Conservation (phyloP, 2,329 filamentous ascomycete genomes). For the Colletotrichum camelliae region DNA sequence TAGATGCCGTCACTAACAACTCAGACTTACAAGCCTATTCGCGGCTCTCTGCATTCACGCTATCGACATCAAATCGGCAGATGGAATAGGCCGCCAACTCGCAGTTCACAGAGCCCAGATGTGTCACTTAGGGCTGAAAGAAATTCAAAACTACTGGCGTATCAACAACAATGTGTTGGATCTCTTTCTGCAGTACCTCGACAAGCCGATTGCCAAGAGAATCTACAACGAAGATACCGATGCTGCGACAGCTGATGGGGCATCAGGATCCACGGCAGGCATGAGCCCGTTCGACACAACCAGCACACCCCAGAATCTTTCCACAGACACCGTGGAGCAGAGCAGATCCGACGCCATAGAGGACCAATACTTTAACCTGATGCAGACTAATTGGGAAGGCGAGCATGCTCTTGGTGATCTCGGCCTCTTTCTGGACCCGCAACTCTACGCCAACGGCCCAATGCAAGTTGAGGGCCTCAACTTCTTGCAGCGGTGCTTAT, state of each 20-base stretch:
- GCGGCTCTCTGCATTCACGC: slow-evolving; percentile 43
- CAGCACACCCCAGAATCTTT: not conserved
- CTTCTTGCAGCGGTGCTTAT: slow-evolving; percentile 33
- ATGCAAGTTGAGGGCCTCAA: slow-evolving; percentile 33
- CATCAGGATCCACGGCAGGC: not conserved
- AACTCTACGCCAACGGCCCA: slow-evolving; percentile 27
- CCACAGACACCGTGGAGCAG: not conserved
- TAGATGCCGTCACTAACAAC: not conserved
- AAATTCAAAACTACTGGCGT: slow-evolving; percentile 44
- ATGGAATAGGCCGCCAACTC: slow-evolving; percentile 36
- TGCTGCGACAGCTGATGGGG: not conserved
- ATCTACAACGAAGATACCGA: slow-evolving; percentile 27
- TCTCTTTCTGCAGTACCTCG: slow-evolving; percentile 41
- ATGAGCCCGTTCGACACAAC: not conserved
- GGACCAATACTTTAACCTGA: slow-evolving; percentile 39
- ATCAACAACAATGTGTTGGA: slow-evolving; percentile 45
- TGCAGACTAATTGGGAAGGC: slow-evolving; percentile 38
- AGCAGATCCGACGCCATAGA: slow-evolving; percentile 32
- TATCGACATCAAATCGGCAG: slow-evolving; percentile 37
- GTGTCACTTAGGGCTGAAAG: slow-evolving; percentile 41
- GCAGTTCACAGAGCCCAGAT: slow-evolving; percentile 42
- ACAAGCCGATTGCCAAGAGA: slow-evolving; percentile 40
- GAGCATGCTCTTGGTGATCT: slow-evolving; percentile 39
- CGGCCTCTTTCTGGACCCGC: slow-evolving; percentile 36
- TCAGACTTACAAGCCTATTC: slow-evolving; percentile 40